These are phyloP conservation scores for Chrysanthemum makinoi DNA, from an alignment of 129 eudicot species.

Conservation along the genomic window DNA sequence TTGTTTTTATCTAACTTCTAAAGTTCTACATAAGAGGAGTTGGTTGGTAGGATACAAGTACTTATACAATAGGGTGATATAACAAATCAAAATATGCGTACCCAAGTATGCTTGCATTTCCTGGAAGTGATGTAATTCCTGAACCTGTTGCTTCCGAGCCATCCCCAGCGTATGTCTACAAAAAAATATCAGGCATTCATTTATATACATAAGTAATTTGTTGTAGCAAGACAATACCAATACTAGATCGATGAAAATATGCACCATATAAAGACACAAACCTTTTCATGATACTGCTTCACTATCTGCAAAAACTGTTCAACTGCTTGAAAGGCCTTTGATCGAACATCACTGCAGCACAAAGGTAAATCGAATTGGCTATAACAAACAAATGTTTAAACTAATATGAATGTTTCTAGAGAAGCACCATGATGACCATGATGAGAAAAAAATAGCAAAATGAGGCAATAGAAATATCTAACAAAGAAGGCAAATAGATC, in stretches of 20 bases:
- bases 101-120: constrained; percentile 97
- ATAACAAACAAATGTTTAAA: neutral
- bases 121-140: constrained; percentile 60
- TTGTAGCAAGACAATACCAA: constrained; percentile 12
- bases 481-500: neutral
- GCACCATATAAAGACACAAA: constrained; percentile 13
- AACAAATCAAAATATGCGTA: constrained; percentile 31
- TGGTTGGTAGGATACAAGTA: constrained; percentile 18
- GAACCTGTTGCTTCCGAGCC: constrained; percentile 43
- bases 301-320: constrained; percentile 88
- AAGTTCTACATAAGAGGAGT: neutral
- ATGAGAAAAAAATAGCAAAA: neutral
- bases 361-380: neutral
- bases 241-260: neutral
- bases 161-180: constrained; percentile 64
- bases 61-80: neutral
- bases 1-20: neutral
- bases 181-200: constrained; percentile 10
- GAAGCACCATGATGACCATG: neutral
- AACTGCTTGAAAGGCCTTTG: constrained; percentile 93
- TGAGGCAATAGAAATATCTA: neutral
- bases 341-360: constrained; percentile 76
- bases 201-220: neutral
- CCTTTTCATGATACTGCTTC: constrained; percentile 85
- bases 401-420: neutral